Base-by-base conservation (phyloP, 1,284 basidiomycete species). In the Schizophyllum commune region DNA sequence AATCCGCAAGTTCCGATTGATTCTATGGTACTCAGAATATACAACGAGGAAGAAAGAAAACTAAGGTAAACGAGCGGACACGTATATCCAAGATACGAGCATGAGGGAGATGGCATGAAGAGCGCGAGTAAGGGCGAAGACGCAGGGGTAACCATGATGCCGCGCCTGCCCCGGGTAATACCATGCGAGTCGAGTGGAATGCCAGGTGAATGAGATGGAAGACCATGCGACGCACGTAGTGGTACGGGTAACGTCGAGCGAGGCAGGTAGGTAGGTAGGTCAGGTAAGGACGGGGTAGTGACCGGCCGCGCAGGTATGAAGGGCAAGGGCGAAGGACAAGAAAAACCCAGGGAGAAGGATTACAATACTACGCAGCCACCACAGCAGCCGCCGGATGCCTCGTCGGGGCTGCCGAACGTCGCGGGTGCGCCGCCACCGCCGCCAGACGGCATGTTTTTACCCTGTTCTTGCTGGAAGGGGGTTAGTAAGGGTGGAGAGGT, bases 341-440 rank as follows among this genome's bases (percentile, higher is more conserved):
- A 51, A 17, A 54, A 60, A 64, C 62, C 32, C 57, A 52, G 52
- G 62, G 61, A 57, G 59, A 27, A 56, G 55, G 58, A 63, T 76
- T 72, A 82, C 61, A 80, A 79, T 55, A 92, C 79, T 59, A 92
- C 83, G 69, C 90, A 92, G 60, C 85, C 83, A 27, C 77, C 77
- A 69, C 91, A 92, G 79, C 91, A 92, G 27, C 88, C 86, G 56
- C 78, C 74, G 59, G 78, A 73, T 52, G 83, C 77, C 56, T 83
- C 82, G 61, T 86, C 82, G 27, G 39, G 5, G n/a, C 56, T 19
- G 5, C 63, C 61, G 9, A 27, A 52, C 17, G 55, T 58, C 13
- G 56, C 34, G 5, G 61, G 73, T 74, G 56, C 47, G 52, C 65
- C 62, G 58, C 75, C 77, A 21, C 79, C 77, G 54, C 74, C 75